A percentile compares a stretch with the other conserved stretches of the same genome.
These are phyloP conservation scores for Sporisorium sorghi DNA, from an alignment of 1,284 basidiomycete species.

Conservation along the genomic window DNA sequence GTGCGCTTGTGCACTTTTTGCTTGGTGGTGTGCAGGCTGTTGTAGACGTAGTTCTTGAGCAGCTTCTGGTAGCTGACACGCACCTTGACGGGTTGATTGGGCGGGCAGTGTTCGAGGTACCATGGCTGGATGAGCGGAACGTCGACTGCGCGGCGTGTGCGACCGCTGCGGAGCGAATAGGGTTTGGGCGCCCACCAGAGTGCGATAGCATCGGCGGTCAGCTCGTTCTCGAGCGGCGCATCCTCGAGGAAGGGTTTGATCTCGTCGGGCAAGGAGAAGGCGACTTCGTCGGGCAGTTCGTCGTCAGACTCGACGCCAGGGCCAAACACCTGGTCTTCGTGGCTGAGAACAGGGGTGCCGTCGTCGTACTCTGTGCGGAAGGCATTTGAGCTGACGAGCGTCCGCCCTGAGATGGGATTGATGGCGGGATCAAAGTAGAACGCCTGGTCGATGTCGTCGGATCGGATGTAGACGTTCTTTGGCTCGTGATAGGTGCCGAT, in stretches of 20 bases:
- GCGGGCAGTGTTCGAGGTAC: slow-evolving; percentile 94
- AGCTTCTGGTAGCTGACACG: slow-evolving; percentile 99
- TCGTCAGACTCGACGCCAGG: slow-evolving; percentile 77
- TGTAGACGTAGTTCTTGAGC: slow-evolving; percentile 94
- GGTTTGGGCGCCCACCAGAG: slow-evolving; percentile 99
- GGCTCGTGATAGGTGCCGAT: slow-evolving; percentile 92
- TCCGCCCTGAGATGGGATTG: slow-evolving; percentile 73
- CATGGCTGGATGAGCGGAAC: slow-evolving; percentile 96
- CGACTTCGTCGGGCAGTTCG: slow-evolving; percentile 75
- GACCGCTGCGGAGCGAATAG: slow-evolving; percentile 90
- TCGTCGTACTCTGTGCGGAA: slow-evolving; percentile 61
- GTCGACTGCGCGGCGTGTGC: slow-evolving; percentile 93
- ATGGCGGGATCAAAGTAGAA: slow-evolving; percentile 99
- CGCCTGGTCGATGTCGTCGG: slow-evolving; percentile 98
- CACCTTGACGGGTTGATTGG: slow-evolving; percentile 95
- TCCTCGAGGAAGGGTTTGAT: slow-evolving; percentile 86
- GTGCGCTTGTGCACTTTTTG: slow-evolving; percentile 99
- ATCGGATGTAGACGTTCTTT: slow-evolving; percentile 98
- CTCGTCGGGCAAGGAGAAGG: slow-evolving; percentile 86
- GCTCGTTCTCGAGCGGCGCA: slow-evolving; percentile 85
- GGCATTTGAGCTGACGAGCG: slow-evolving; percentile 48
- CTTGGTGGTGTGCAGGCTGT: slow-evolving; percentile 86
- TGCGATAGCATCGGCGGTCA: slow-evolving; percentile 95
- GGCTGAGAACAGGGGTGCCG: slow-evolving; percentile 74
- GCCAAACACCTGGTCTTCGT: slow-evolving; percentile 91